Base-by-base conservation (phyloP, 805 yeast species). In the Yarrowia sp. region DNA sequence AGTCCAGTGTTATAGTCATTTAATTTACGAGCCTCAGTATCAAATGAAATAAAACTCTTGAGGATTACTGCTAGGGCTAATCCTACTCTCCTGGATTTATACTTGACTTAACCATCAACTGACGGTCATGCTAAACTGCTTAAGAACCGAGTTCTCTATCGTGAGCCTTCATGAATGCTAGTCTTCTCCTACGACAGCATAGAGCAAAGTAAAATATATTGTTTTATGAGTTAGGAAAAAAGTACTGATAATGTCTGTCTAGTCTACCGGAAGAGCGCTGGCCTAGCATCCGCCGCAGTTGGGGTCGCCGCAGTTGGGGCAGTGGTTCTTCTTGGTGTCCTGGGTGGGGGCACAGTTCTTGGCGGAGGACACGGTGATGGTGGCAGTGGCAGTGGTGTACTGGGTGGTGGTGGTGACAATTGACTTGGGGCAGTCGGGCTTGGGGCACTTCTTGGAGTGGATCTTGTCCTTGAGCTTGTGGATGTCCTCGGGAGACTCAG, bases 351-450 rank as follows among this genome's bases (percentile, higher is more conserved):
- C 58, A 24, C 42, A 51, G 32, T 18, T 9, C 42, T 51, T 35
- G 18, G 41, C 13, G 4, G 22, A 12, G 21, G 42, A 32, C 16
- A 5, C n/a, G 32, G 58, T 35, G 25, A 51, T 9, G 24, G 41
- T 33, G 31, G 12, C 18, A 16, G 31, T 22, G 22, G 13, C 16
- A 24, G 58, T 51, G n/a, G 7, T 13, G 42, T 51, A 35, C 22
- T 22, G 6, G 24, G 58, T 51, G 42, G 58, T 35, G 32, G 29
- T 51, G 42, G 14, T 24, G 42, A 18, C 16, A 16, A 16, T 35
- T 22, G 58, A 33, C 58, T 51, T 51, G 58, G 58, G 58, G 42
- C 58, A 51, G 6, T 51, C 42, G 32, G 42, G 42, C 58, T 51
- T 22, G 42, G 58, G 58, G 24, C 58, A 51, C 42, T 51, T 51